A percentile compares a stretch with the other conserved stretches of the same genome.
phyloP scores from a whole-genome alignment of 2,329 filamentous ascomycete species.

The Aspergillus persii region DNA sequence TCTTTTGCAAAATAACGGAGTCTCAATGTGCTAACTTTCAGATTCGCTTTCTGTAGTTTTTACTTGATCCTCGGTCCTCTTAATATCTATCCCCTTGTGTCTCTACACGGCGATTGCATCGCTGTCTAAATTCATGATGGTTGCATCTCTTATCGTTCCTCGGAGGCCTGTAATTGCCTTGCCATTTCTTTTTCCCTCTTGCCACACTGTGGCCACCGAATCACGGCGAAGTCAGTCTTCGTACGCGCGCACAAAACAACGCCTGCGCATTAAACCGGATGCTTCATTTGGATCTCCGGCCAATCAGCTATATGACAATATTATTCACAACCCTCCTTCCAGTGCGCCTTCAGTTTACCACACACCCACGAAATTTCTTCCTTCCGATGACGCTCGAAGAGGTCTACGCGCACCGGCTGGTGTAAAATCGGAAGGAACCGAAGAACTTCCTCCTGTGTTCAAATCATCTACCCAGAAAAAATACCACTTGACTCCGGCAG shows the following conservation, averaged over 20 bases:
- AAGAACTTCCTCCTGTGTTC: slow-evolving; percentile 49
- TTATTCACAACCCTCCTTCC: slow-evolving; percentile 66
- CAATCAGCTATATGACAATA: slow-evolving; percentile 48
- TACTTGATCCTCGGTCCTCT: not conserved
- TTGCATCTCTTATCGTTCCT: slow-evolving; percentile 27
- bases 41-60: not conserved
- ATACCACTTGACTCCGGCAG: slow-evolving; percentile 57
- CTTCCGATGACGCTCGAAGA: slow-evolving; percentile 55
- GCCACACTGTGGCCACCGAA: slow-evolving; percentile 30
- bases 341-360: slow-evolving; percentile 62
- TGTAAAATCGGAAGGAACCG: slow-evolving; percentile 17
- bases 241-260: slow-evolving; percentile 51
- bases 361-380: slow-evolving; percentile 65
- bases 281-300: slow-evolving; percentile 46
- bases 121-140: slow-evolving; percentile 20
- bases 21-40: not conserved
- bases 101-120: not conserved
- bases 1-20: not conserved
- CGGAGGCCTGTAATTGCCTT: slow-evolving; percentile 37
- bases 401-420: slow-evolving; percentile 42
- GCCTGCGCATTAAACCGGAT: slow-evolving; percentile 53
- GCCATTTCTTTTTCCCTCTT: slow-evolving; percentile 40
- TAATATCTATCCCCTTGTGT: slow-evolving; percentile 30
- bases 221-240: slow-evolving; percentile 48
- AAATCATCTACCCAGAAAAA: slow-evolving; percentile 55